A percentile compares a stretch with the other conserved stretches of the same genome.
Evolutionary conservation across 441 rosid species (phyloP).

Genomic region (Biscutella laevigata): DNA sequence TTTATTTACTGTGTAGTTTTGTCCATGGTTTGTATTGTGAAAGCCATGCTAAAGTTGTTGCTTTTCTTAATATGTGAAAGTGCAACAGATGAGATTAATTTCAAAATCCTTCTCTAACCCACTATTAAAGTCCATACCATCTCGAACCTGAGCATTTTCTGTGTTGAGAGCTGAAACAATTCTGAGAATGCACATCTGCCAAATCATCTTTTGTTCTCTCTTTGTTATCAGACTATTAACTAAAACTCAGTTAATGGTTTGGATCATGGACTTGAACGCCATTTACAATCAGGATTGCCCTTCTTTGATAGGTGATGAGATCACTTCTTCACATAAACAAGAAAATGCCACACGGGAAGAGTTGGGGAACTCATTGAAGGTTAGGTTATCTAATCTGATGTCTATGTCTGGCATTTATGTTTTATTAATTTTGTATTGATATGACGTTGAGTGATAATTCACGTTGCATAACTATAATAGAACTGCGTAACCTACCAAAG

Average conservation of each 20-base stretch:
- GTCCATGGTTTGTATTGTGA: neutral
- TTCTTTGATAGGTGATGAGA: constrained; percentile 37
- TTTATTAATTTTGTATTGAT: neutral
- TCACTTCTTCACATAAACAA: constrained; percentile 28
- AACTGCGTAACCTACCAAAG: constrained; percentile 2
- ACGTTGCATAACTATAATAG: neutral
- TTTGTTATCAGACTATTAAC: neutral
- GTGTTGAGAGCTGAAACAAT: neutral
- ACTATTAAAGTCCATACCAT: neutral
- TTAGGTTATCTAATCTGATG: constrained; percentile 19
- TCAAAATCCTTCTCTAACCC: constrained; percentile 4
- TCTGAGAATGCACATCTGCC: neutral
- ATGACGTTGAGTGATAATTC: neutral
- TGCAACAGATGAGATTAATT: neutral
- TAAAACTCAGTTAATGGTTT: neutral
- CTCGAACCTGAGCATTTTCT: neutral
- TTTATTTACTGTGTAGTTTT: neutral
- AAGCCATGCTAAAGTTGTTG: neutral
- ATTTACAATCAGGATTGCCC: constrained; percentile 11
- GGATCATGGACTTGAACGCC: constrained; percentile 7
- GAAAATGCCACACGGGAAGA: constrained; percentile 35
- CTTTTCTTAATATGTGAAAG: neutral
- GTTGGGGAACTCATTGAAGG: constrained; percentile 58
- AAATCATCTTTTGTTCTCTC: neutral
- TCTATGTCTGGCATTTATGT: neutral